Conservation (phyloP, 176 grass and related monocot species). For the Musa troglodytarum region DNA sequence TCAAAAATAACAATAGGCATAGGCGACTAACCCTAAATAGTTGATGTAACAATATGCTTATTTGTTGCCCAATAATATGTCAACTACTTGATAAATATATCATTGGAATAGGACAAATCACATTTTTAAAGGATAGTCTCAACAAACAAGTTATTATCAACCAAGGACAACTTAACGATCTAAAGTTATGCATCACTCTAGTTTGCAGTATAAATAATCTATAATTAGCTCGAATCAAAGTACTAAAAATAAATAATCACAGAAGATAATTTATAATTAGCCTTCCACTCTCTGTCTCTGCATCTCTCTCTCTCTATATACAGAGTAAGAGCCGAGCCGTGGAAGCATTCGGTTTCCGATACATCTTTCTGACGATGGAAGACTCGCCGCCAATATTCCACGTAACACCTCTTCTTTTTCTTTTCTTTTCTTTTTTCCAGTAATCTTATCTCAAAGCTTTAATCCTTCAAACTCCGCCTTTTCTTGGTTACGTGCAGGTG, state of each 20-base stretch:
- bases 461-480: not conserved
- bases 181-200: no score
- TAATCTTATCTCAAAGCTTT: not conserved
- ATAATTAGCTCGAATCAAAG: no score
- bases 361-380: not conserved
- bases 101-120: not conserved
- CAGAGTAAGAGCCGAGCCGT: no score
- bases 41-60: no score
- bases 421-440: not conserved
- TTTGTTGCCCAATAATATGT: not conserved
- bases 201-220: no score
- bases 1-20: not conserved
- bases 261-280: no score
- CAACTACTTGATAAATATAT: not conserved
- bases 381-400: not conserved
- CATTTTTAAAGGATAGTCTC: not conserved
- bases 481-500: not conserved
- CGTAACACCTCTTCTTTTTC: not conserved
- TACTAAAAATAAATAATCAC: no score
- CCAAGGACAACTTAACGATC: not conserved
- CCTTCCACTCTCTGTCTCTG: no score
- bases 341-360: no score
- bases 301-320: no score
- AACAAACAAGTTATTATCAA: not conserved
- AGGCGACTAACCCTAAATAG: not conserved